Evolutionary conservation across 2,329 filamentous ascomycete species (phyloP).

Genomic region (Pseudogymnoascus sp.): DNA sequence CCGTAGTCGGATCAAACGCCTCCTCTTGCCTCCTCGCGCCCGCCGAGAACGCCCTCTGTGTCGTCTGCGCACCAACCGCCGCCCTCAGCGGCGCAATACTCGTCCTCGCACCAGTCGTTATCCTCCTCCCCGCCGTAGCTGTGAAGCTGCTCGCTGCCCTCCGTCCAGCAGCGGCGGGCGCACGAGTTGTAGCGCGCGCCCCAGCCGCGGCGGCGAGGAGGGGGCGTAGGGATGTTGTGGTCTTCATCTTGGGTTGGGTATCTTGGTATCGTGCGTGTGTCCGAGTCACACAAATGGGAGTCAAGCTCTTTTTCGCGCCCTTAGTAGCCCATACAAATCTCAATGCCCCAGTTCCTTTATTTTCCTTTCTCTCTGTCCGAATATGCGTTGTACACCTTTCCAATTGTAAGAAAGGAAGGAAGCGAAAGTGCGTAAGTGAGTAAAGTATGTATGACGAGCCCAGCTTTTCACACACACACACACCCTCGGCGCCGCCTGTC

Average conservation of each 20-base stretch:
- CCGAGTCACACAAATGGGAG: no score
- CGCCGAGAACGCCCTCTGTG: neutral
- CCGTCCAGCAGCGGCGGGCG: neutral
- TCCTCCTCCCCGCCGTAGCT: neutral
- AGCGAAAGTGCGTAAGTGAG: neutral
- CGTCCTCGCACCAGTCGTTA: neutral
- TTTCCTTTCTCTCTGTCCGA: neutral
- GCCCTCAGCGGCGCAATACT: neutral
- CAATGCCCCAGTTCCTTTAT: neutral
- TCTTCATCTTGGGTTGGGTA: neutral
- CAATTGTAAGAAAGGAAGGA: neutral
- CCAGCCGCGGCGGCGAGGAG: neutral
- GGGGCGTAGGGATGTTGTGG: neutral
- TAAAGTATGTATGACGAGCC: neutral
- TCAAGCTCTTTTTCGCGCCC: no score
- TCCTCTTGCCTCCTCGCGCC: slow-evolving; percentile 34
- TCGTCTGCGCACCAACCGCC: neutral
- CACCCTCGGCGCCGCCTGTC: neutral
- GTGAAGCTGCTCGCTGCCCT: neutral
- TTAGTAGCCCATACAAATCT: neutral
- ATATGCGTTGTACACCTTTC: neutral
- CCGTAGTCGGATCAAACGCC: slow-evolving; percentile 56
- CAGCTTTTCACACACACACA: neutral
- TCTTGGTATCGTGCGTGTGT: no score
- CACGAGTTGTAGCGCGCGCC: no score